phyloP scores from a whole-genome alignment of 1,284 basidiomycete species.

The Inonotus hispidus region DNA sequence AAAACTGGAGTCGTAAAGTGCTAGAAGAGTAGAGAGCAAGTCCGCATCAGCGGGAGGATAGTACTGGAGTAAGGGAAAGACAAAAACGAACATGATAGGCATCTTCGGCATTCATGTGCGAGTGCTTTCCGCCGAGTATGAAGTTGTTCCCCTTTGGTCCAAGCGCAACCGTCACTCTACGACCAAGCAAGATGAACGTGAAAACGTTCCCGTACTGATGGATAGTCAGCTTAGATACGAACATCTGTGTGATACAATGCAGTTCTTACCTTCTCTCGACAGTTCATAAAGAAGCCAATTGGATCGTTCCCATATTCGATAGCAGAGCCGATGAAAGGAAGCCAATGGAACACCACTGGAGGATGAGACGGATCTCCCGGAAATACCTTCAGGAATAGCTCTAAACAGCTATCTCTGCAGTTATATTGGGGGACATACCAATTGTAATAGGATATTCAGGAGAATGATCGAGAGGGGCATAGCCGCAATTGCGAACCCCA shows the following conservation, averaged over 20 bases:
- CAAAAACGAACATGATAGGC: conserved; percentile 76
- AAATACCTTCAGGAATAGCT: conserved; percentile 34
- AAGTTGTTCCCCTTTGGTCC: conserved; percentile 93
- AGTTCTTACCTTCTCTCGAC: conserved; percentile 72
- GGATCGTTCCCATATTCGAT: conserved; percentile 75
- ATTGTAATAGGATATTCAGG: conserved; percentile 41
- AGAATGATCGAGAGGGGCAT: conserved; percentile 29
- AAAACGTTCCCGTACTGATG: conserved; percentile 71
- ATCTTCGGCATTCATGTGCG: conserved; percentile 91
- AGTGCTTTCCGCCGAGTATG: conserved; percentile 89
- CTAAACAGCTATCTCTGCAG: neutral
- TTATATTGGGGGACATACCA: conserved; percentile 30
- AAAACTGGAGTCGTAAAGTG: conserved; percentile 90
- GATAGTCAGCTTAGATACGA: neutral
- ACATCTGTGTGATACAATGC: neutral
- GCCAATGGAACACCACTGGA: conserved; percentile 73
- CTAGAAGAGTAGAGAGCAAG: conserved; percentile 35
- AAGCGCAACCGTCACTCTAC: conserved; percentile 87
- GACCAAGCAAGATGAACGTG: conserved; percentile 87
- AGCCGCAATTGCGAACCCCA: conserved; percentile 10
- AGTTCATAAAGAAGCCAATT: conserved; percentile 66
- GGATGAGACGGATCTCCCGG: conserved; percentile 58
- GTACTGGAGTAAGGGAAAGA: neutral
- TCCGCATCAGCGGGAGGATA: neutral
- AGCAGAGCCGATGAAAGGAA: conserved; percentile 75